Conservation (phyloP, 2,329 filamentous ascomycete genomes). For the Acrocalymma vagum region DNA sequence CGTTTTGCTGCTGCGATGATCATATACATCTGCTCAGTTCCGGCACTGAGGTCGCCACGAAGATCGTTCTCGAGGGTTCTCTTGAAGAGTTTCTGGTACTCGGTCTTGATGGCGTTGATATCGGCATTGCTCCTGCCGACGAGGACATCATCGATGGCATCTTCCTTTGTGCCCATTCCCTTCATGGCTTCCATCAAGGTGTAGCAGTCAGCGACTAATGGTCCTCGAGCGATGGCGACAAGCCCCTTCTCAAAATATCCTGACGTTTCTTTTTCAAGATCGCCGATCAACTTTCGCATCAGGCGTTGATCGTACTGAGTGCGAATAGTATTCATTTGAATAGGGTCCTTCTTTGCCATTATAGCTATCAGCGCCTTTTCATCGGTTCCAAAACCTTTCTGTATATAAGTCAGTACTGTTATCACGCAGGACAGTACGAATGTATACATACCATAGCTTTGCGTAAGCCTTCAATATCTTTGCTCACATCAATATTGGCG, state of each 20-base stretch:
- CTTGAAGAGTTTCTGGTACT: slow-evolving; percentile 74
- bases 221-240: slow-evolving; percentile 78
- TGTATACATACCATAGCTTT: too few relatives aligned
- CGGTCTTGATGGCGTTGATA: slow-evolving; percentile 81
- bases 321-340: slow-evolving; percentile 72
- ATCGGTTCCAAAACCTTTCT: slow-evolving; percentile 92
- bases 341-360: slow-evolving; percentile 76
- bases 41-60: slow-evolving; percentile 80
- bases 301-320: slow-evolving; percentile 70
- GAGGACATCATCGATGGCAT: slow-evolving; percentile 84
- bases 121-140: slow-evolving; percentile 87
- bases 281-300: slow-evolving; percentile 72
- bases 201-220: slow-evolving; percentile 78
- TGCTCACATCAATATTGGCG: slow-evolving; percentile 66
- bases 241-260: slow-evolving; percentile 79
- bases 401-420: too few relatives aligned
- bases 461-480: slow-evolving; percentile 75
- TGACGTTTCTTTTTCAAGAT: slow-evolving; percentile 78
- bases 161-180: slow-evolving; percentile 86
- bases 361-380: slow-evolving; percentile 78
- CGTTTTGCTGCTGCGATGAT: slow-evolving; percentile 79
- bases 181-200: slow-evolving; percentile 76
- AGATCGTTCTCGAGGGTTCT: slow-evolving; percentile 76
- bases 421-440: too few relatives aligned
- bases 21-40: slow-evolving; percentile 85